Evolutionary conservation across 495 filamentous ascomycete genomes (phyloP).

Genomic region (Aspergillus kassunensis): DNA sequence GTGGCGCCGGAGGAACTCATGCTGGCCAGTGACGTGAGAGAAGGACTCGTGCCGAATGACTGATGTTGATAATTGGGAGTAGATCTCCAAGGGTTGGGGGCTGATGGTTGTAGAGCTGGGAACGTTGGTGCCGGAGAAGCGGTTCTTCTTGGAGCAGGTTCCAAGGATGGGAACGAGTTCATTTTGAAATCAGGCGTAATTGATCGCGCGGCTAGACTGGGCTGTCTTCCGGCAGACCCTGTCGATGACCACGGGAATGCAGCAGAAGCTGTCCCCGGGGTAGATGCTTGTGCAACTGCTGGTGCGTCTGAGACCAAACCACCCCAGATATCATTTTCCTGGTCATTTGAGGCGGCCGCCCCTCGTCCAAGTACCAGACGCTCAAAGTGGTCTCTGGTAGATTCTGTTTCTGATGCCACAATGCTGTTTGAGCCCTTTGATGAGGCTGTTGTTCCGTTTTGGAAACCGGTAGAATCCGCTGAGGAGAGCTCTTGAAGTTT

Average conservation of each 20-base stretch:
- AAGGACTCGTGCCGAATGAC: conserved; percentile 20
- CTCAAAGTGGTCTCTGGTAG: conserved; percentile 72
- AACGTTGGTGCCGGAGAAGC: conserved; percentile 28
- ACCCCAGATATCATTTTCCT: conserved; percentile 37
- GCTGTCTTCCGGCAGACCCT: conserved; percentile 19
- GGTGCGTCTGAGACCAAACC: conserved; percentile 32
- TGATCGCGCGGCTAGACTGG: conserved; percentile 36
- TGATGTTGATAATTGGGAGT: conserved; percentile 14
- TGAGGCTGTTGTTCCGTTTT: conserved; percentile 28
- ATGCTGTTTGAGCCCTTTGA: conserved; percentile 22
- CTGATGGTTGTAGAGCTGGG: conserved; percentile 32
- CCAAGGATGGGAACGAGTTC: conserved; percentile 46
- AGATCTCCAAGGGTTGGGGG: conserved; percentile 25
- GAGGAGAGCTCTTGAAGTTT: conserved; percentile 80
- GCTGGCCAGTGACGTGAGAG: conserved; percentile 26
- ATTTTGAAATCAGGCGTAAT: conserved; percentile 52
- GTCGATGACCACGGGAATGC: conserved; percentile 48
- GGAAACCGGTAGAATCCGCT: conserved; percentile 37
- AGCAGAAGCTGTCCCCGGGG: conserved; percentile 28
- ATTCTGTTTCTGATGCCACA: conserved; percentile 29
- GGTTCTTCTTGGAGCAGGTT: conserved; percentile 32
- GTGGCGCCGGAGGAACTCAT: conserved; percentile 22
- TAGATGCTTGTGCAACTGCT: conserved; percentile 20
- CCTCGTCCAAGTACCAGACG: conserved; percentile 71
- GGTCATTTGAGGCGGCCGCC: conserved; percentile 19